phyloP scores from a whole-genome alignment of 305 asterid genomes.

The Fraxinus xanthoxyloides region DNA sequence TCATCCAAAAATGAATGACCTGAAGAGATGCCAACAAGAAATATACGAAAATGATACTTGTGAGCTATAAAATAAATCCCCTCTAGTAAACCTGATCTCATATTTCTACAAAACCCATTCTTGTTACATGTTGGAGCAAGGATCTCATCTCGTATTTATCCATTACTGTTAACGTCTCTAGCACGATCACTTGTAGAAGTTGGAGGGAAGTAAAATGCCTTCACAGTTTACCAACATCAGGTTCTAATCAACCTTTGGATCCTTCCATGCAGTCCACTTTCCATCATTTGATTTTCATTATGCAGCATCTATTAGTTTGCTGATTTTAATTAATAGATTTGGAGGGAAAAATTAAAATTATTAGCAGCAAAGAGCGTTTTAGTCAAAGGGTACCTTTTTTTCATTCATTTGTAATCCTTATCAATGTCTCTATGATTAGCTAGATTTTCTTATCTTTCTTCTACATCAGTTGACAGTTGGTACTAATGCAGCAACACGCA shows the following conservation, averaged over 20 bases:
- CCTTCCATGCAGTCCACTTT: not conserved
- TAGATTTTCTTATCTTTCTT: not conserved
- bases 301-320: not conserved
- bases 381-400: not conserved
- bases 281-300: not conserved
- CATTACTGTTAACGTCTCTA: not conserved
- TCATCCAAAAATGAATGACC: conserved; percentile 4
- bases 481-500: not conserved
- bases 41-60: conserved; percentile 2
- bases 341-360: not conserved
- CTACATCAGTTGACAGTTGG: not conserved
- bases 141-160: not conserved
- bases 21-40: not conserved
- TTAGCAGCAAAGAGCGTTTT: not conserved
- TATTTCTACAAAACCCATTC: not conserved
- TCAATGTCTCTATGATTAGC: not conserved
- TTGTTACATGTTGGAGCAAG: not conserved
- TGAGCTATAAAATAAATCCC: conserved; percentile 7
- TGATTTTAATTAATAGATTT: not conserved
- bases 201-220: not conserved
- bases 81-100: not conserved
- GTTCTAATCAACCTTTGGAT: not conserved
- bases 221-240: not conserved
- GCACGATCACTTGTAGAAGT: not conserved
- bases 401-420: not conserved